Base-by-base conservation (phyloP, 257 asterid genomes). In the Jaltomata sinuosa region DNA sequence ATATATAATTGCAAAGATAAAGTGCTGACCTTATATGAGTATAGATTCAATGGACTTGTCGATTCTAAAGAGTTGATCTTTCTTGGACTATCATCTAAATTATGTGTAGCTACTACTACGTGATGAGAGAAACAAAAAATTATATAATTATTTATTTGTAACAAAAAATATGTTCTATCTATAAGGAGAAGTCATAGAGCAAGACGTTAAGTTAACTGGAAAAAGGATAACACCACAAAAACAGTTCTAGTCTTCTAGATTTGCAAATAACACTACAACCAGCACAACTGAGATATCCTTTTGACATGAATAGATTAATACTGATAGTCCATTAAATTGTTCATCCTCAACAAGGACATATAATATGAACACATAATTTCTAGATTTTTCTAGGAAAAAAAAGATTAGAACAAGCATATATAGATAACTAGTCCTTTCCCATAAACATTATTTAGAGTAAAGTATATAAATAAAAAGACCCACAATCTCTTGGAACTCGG, bases 1-100 rank as follows among this genome's bases (percentile, higher is more conserved):
- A 12, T 50, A 15, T 15, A 50, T 14, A 50, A 14, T n/a, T 25
- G 47, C 31, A 45, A 83, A 49, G 47, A 67, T 49, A 55, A 83
- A 80, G 45, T 71, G 79, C 90, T 31, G n/a, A n/a, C n/a, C n/a
- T n/a, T n/a, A n/a, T n/a, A n/a, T n/a, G n/a, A n/a, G n/a, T n/a
- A n/a, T n/a, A 90, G 95, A 82, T 87, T 84, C 57, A 87, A 88
- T 62, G 86, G 22, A 89, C 89, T 90, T 50, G 83, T 89, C 61
- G 77, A 81, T 14, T 78, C 89, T 50, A 87, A 27, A 65, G 89
- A 62, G 49, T 79, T 78, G 83, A 71, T 81, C 62, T 84, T 92
- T 84, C 88, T 86, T 40, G n/a, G n/a, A n/a, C n/a, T n/a, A n/a
- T n/a, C n/a, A n/a, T n/a, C n/a, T n/a, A n/a, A n/a, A n/a, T 77